phyloP scores from a whole-genome alignment of 2,329 filamentous ascomycete species.

The Tolypocladium paradoxum region DNA sequence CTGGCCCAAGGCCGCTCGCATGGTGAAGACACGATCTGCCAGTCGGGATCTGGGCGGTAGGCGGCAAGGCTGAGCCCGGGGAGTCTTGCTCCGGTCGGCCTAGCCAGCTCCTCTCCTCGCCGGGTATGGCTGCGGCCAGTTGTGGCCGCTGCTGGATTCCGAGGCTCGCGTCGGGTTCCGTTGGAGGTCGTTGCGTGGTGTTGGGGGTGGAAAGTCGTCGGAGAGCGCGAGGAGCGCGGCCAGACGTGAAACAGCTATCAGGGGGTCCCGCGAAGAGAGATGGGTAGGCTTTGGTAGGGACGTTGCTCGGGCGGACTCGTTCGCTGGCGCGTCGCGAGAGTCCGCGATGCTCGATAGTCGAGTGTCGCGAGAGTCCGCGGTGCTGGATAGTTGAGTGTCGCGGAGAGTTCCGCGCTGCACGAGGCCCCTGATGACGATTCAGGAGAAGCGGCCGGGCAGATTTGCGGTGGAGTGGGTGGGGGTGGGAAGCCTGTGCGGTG shows the following conservation, averaged over 20 bases:
- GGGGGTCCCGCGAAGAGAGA: neutral
- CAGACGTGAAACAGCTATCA: neutral
- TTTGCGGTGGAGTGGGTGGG: neutral
- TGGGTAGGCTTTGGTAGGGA: neutral
- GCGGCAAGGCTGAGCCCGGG: neutral
- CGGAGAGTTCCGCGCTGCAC: neutral
- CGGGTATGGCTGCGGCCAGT: neutral
- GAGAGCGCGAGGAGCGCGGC: neutral
- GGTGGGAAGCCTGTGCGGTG: neutral
- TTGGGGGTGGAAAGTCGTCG: neutral
- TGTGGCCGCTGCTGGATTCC: neutral
- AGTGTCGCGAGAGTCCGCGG: neutral
- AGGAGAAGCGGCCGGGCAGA: neutral
- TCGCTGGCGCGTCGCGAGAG: neutral
- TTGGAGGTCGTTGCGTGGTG: neutral
- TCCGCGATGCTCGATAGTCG: neutral
- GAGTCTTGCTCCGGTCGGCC: neutral
- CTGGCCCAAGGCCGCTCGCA: constrained; percentile 29
- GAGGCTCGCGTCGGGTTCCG: neutral
- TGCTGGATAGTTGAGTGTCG: neutral
- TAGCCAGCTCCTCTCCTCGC: neutral
- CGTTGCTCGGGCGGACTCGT: neutral
- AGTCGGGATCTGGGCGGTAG: constrained; percentile 3
- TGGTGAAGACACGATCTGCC: constrained; percentile 17
- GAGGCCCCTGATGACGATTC: constrained; percentile 1